A percentile compares a stretch with the other conserved stretches of the same genome.
Evolutionary conservation across 257 asterid genomes (phyloP).

Genomic region (Nemophila menziesii): DNA sequence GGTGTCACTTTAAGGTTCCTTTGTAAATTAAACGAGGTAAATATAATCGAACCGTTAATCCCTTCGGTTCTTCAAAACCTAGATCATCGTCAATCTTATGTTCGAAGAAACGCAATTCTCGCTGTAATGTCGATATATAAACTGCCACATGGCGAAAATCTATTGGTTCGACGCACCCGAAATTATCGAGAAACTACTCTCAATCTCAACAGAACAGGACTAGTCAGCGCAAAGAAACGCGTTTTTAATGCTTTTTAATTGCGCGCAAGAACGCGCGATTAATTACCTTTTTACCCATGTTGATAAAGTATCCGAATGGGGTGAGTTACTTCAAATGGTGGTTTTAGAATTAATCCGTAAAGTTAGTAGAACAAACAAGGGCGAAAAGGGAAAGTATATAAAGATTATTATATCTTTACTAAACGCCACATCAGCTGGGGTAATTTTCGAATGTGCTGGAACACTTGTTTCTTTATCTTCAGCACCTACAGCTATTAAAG

Average conservation of each 20-base stretch:
- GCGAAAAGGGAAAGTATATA: constrained; percentile 81
- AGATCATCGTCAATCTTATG: constrained; percentile 82
- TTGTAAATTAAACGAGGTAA: constrained; percentile 77
- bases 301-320: constrained; percentile 77
- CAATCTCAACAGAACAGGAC: constrained; percentile 68
- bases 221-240: constrained; percentile 84
- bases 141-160: constrained; percentile 88
- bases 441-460: constrained; percentile 84
- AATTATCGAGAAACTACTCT: constrained; percentile 73
- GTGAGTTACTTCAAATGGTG: constrained; percentile 81
- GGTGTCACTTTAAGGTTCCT: constrained; percentile 86
- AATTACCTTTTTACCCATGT: constrained; percentile 64
- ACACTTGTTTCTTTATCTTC: constrained; percentile 89
- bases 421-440: constrained; percentile 82
- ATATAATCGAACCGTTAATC: constrained; percentile 76
- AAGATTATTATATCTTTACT: constrained; percentile 73
- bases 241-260: constrained; percentile 84
- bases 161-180: constrained; percentile 92
- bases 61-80: constrained; percentile 70
- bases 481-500: constrained; percentile 88
- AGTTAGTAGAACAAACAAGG: constrained; percentile 86
- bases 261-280: constrained; percentile 80
- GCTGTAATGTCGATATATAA: constrained; percentile 83
- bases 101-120: constrained; percentile 75
- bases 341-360: constrained; percentile 77